Percentiles rank a stretch among this genome's conserved stretches.
These are phyloP conservation scores for Puya raimondii DNA, from an alignment of 176 grass and related monocot species.

Conservation along the genomic window DNA sequence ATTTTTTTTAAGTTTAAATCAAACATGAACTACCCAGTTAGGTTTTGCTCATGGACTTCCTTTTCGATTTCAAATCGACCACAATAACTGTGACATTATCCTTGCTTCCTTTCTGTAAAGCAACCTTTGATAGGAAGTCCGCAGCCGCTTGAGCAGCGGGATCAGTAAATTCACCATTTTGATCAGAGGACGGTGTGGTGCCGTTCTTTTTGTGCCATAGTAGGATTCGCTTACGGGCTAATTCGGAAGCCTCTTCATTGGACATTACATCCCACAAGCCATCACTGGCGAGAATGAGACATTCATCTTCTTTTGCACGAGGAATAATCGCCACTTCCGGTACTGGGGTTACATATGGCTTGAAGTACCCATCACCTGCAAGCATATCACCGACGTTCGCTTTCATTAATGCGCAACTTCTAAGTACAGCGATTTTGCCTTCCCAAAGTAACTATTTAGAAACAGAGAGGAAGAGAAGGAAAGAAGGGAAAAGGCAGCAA, in stretches of 20 bases:
- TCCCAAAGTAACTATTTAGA: too few relatives aligned
- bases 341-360: constrained; percentile 62
- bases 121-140: constrained; percentile 47
- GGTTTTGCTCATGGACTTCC: constrained; percentile 55
- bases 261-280: constrained; percentile 76
- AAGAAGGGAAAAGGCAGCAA: too few relatives aligned
- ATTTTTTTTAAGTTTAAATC: too few relatives aligned
- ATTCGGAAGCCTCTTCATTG: constrained; percentile 73
- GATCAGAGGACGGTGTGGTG: constrained; percentile 15
- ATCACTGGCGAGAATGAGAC: constrained; percentile 72
- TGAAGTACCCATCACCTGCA: constrained; percentile 56
- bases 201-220: constrained; percentile 83
- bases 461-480: too few relatives aligned
- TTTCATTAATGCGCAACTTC: neutral
- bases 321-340: constrained; percentile 59
- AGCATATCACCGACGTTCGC: neutral
- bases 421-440: too few relatives aligned
- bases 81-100: constrained; percentile 81
- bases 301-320: constrained; percentile 59
- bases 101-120: constrained; percentile 70
- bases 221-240: constrained; percentile 60
- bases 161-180: constrained; percentile 36
- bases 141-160: constrained; percentile 71
- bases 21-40: constrained; percentile 13
- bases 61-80: constrained; percentile 66